Percentiles rank a stretch among this genome's conserved stretches.
Conservation (phyloP, 495 filamentous ascomycete species). For the Poronia punctata region DNA sequence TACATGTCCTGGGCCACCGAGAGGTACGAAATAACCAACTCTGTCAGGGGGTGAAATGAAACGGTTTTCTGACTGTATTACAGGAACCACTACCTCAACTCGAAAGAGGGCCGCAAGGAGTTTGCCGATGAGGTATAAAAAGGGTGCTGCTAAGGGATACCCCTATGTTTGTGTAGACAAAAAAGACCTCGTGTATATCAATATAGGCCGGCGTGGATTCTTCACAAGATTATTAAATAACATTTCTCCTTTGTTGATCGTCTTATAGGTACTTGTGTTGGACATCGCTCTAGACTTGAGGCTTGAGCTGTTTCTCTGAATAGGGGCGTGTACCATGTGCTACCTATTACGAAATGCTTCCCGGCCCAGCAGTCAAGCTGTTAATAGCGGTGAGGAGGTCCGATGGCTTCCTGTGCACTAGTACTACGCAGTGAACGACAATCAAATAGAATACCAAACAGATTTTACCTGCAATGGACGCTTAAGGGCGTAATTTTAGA, state of each 20-base stretch:
- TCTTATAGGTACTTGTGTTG: too few species aligned
- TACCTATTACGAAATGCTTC: too few species aligned
- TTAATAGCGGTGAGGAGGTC: too few species aligned
- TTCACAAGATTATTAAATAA: slow-evolving; percentile 9
- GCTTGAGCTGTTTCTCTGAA: too few species aligned
- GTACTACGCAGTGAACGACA: too few species aligned
- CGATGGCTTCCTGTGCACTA: too few species aligned
- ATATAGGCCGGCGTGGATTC: slow-evolving; percentile 19
- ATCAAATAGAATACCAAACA: too few species aligned
- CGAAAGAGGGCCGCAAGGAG: slow-evolving; percentile 71
- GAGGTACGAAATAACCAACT: slow-evolving; percentile 50
- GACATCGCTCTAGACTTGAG: too few species aligned
- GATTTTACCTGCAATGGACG: too few species aligned
- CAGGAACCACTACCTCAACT: slow-evolving; percentile 90
- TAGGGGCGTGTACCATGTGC: too few species aligned
- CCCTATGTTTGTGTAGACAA: slow-evolving; percentile 20
- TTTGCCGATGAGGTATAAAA: slow-evolving; percentile 43
- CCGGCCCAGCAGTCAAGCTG: too few species aligned
- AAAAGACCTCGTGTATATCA: slow-evolving; percentile 23
- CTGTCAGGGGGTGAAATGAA: background rate
- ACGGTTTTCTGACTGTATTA: slow-evolving; percentile 12
- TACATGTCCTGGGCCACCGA: slow-evolving; percentile 81
- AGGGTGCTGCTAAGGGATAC: slow-evolving; percentile 8
- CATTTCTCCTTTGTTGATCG: slow-evolving; percentile 3
- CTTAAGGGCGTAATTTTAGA: too few species aligned